These are phyloP conservation scores for Beauveria brongniartii DNA, from an alignment of 2,329 filamentous ascomycete species.

Conservation along the genomic window DNA sequence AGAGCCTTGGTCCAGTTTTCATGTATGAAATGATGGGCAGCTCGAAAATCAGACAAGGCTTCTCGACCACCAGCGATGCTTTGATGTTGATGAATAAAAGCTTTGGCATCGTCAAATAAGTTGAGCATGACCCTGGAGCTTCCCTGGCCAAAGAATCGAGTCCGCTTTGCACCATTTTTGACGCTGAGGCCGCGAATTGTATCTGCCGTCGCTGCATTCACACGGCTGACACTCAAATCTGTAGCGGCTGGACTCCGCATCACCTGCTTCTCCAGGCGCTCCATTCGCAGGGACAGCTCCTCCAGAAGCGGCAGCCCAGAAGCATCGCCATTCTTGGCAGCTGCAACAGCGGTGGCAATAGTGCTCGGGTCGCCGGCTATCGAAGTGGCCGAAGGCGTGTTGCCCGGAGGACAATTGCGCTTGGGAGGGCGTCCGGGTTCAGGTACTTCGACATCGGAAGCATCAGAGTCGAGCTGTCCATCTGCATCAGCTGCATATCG, in stretches of 20 bases:
- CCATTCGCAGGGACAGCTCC: conserved; percentile 41
- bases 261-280: conserved; percentile 45
- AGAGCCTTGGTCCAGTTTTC: conserved; percentile 39
- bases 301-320: conserved; percentile 31
- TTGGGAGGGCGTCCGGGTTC: conserved; percentile 29
- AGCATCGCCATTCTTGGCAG: conserved; percentile 26
- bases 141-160: conserved; percentile 45
- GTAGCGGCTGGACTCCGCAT: conserved; percentile 33
- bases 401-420: conserved; percentile 26
- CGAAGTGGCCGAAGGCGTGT: conserved; percentile 13
- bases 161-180: conserved; percentile 37
- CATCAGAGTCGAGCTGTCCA: conserved; percentile 39
- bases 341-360: conserved; percentile 6
- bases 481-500: conserved; percentile 44
- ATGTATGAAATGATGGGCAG: conserved; percentile 39
- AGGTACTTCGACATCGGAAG: conserved; percentile 33
- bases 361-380: conserved; percentile 1
- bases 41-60: conserved; percentile 36
- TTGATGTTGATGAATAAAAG: conserved; percentile 37
- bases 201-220: conserved; percentile 30
- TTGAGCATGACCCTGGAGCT: conserved; percentile 46
- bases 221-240: conserved; percentile 24
- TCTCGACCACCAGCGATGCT: conserved; percentile 34
- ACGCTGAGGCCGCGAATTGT: conserved; percentile 43
- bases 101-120: conserved; percentile 47